Base-by-base conservation (phyloP, 257 asterid genomes). In the Scutellaria minor region DNA sequence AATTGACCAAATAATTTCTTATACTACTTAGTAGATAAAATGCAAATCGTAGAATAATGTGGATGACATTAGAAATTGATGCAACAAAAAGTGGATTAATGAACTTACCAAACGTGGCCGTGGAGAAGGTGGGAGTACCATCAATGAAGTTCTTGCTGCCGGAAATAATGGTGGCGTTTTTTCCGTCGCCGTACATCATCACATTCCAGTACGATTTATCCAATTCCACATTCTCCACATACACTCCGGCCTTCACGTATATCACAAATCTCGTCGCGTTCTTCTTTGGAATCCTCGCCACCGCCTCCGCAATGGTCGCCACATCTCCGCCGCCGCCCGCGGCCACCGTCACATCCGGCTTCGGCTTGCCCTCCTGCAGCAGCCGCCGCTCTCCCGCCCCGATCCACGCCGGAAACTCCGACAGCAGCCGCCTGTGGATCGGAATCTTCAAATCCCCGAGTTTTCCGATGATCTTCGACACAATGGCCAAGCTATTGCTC, bases 401-500 rank as follows among this genome's bases (percentile, higher is more conserved):
- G 1, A 92, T 76, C 98, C 98, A 92, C 10, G 48, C 48, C 18
- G 94, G 98, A 48, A 81, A 86, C 0, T 44, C 59, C 15, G 37
- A 74, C 73, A 81, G 48, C 73, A 85, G 70, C 78, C 79, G 80
- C 78, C 96, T 48, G 66, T 85, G 84, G 1, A 58, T 40, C 24
- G 96, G 93, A 20, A 86, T 71, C 5, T 84, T 78, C 37, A 31
- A 31, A 31, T 31, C 37, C 5, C 37, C 37, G 68, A 83, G 79
- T 3, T 79, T 47, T 14, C 82, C 72, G 0, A 85, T 8, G 9
- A 90, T 55, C 52, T 83, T 86, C 5, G 96, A 54, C 4, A 82
- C 95, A 12, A 93, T 93, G 11, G 98, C 98, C 79, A 93, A 60
- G 48, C 97, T 87, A 58, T 90, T 93, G 77, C 97, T 89, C 8